Base-by-base conservation (phyloP, 495 filamentous ascomycete species). In the Penicillium diatomitis region DNA sequence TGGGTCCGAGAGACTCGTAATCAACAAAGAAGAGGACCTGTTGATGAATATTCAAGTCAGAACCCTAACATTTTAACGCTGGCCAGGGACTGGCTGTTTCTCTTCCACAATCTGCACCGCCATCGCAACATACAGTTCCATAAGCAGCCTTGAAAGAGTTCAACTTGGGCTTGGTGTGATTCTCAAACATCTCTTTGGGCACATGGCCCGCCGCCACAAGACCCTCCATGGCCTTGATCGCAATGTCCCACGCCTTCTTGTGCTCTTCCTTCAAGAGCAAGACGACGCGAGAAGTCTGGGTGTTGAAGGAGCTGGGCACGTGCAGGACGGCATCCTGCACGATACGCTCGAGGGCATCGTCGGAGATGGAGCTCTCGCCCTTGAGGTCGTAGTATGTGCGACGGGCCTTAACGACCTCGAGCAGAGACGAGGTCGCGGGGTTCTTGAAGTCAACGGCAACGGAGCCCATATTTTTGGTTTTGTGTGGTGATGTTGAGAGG, bases 21-120 rank as follows among this genome's bases (percentile, higher is more conserved):
- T 76, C 72, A 45, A 75, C 74, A 47, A 70, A 78, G 66, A 76
- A 76, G 32, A 78, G 69, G 29, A 74, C 61, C 70, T 75, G 8
- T 30, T 28, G 28, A 20, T 20, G 20, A 20, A 20, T 20, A 20
- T 20, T 20, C 20, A 20, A 20, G 20, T 20, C 20, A 20, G 20
- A 20, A 20, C 20, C 20, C 20, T 20, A 20, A 20, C 20, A 20
- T 20, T 20, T 0, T 20, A 20, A 20, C 20, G 20, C 20, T 20
- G 20, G 20, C 20, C 20, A 20, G 20, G 20, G 20, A 20, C 20
- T 20, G 20, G 20, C 20, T 20, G 20, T 20, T 20, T 20, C 20
- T 20, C 20, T 20, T 20, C 20, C 20, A 20, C 20, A 20, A 20
- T 20, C n/a, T 2, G 27, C 5, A 7, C 12, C 8, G 4, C 5